These are phyloP conservation scores for Ustilago curta DNA, from an alignment of 1,284 basidiomycete genomes.

Conservation along the genomic window DNA sequence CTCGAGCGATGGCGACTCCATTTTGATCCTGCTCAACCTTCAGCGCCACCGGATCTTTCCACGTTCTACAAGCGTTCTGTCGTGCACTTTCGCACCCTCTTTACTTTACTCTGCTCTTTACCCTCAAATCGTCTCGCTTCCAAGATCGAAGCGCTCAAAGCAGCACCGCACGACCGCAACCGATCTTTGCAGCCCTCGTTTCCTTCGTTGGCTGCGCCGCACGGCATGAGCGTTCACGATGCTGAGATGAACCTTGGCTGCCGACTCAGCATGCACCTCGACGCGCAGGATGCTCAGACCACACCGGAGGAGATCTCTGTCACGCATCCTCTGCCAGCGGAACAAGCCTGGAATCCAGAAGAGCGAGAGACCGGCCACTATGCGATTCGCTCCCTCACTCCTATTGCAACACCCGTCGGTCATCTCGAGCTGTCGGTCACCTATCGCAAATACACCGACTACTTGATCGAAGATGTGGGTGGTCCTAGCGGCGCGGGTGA, in stretches of 20 bases:
- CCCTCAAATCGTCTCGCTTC: constrained; percentile 60
- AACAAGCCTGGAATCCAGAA: not conserved
- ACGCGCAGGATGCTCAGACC: not conserved
- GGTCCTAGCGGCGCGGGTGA: constrained; percentile 22
- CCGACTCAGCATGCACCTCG: constrained; percentile 43
- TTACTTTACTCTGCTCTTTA: constrained; percentile 57
- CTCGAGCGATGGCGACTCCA: constrained; percentile 54
- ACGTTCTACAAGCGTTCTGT: constrained; percentile 69
- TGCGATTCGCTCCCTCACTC: constrained; percentile 14
- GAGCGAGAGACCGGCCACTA: constrained; percentile 7
- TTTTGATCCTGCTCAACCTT: constrained; percentile 25
- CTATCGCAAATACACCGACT: constrained; percentile 46
- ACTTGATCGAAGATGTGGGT: constrained; percentile 44
- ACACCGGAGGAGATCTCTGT: constrained; percentile 18
- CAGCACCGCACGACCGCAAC: constrained; percentile 5
- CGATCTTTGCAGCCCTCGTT: not conserved
- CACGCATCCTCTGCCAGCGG: constrained; percentile 9
- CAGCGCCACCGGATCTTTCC: constrained; percentile 57
- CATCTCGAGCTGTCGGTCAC: constrained; percentile 46
- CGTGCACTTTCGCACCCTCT: constrained; percentile 66
- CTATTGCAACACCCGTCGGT: constrained; percentile 42
- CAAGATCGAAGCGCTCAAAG: constrained; percentile 35
- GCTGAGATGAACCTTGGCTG: constrained; percentile 53
- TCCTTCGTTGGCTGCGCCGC: constrained; percentile 25
- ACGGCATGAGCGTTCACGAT: constrained; percentile 30